Evolutionary conservation across 2,329 filamentous ascomycete genomes (phyloP), one percentile per base, ranked within the genome.

Genomic region (Mariannaea sp.): DNA sequence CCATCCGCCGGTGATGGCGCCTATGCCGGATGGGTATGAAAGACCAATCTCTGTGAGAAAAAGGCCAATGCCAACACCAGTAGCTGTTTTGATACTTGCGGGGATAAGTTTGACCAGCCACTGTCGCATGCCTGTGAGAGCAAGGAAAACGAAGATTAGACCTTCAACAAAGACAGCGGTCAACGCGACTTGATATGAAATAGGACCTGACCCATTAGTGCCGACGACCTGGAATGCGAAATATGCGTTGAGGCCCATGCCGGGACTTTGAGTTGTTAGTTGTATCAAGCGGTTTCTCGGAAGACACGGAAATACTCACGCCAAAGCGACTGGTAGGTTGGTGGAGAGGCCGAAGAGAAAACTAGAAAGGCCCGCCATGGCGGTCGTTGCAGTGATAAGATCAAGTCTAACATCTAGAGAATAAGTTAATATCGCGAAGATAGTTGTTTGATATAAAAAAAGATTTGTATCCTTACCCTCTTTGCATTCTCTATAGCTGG

Each of bases 161-260:
- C 89, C 89, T 72, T 93, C 89, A 6, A 90, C 84, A 67, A 93
- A 93, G 51, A 92, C 89, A 17, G 89, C 89, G 1, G 89, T 92
- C 26, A 93, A 73, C 24, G 89, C 89, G 32, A 90, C 78, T 22
- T 81, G 71, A 66, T 90, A 93, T 0, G 88, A 83, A 6, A 92
- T 84, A 22, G 79, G 77, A 2, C 88, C 89, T 3, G 77, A 80
- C n/a, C 89, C 89, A 67, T 91, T 86, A 64, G 78, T 83, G 1
- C 89, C 89, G 40, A 93, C 89, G 6, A 66, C 66, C 53, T 64
- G 52, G 68, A 87, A 92, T 27, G 89, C 82, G 64, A 93, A 92
- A 71, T 92, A 93, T 16, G 89, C 89, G 66, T 93, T 92, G 40
- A 92, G 71, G 6, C 89, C 69, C 69, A 71, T 71, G 19, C 69